Conservation (phyloP, 2,329 filamentous ascomycete species). For the Trichoderma polysporum region DNA sequence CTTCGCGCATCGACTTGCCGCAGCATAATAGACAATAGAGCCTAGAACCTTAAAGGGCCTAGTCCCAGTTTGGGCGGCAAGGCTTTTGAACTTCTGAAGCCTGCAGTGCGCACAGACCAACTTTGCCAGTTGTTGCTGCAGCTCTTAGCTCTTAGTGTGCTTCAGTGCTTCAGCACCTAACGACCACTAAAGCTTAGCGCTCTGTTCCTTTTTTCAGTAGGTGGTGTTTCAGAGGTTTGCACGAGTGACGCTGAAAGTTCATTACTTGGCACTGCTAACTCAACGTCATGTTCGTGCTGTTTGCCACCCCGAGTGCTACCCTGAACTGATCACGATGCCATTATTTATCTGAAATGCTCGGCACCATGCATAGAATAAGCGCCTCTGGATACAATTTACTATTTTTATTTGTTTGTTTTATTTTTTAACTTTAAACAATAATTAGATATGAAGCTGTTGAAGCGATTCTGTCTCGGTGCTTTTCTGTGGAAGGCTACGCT, state of each 20-base stretch:
- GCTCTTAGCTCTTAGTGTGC: background rate
- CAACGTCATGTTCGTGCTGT: no score
- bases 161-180: background rate
- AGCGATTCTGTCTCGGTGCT: background rate
- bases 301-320: background rate
- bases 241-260: no score
- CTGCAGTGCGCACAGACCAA: conserved; percentile 2
- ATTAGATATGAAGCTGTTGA: background rate
- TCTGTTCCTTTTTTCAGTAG: no score
- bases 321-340: background rate
- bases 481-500: background rate
- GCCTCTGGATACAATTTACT: background rate
- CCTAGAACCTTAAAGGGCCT: background rate
- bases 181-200: background rate
- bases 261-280: background rate
- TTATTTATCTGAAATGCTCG: background rate
- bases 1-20: conserved; percentile 10
- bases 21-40: conserved; percentile 4
- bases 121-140: conserved; percentile 7
- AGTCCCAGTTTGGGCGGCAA: conserved; percentile 14
- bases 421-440: background rate
- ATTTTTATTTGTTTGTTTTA: no score
- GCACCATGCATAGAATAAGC: background rate
- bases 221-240: no score
- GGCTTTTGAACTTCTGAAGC: conserved; percentile 10